A percentile compares a stretch with the other conserved stretches of the same genome.
phyloP scores from a whole-genome alignment of 2,329 filamentous ascomycete genomes.

The Pseudogymnoascus sp. region DNA sequence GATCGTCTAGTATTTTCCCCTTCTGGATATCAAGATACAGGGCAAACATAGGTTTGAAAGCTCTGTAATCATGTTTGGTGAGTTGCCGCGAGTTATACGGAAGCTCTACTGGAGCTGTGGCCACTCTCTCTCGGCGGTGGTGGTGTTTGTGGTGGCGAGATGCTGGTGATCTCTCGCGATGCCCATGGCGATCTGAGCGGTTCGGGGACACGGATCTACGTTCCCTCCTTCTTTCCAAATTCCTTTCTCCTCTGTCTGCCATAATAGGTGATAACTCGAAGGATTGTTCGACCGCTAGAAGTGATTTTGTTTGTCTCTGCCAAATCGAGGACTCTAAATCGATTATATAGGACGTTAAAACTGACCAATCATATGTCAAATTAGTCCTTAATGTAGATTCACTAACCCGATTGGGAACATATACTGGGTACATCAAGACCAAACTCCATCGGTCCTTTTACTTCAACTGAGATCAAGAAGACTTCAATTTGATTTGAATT shows the following conservation, averaged over 20 bases:
- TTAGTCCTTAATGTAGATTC: not conserved
- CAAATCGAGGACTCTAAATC: not conserved
- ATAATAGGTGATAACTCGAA: not conserved
- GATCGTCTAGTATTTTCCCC: conserved; percentile 54
- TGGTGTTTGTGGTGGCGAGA: conserved; percentile 29
- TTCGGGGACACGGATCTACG: not conserved
- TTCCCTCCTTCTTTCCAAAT: not conserved
- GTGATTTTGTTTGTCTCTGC: not conserved
- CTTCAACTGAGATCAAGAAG: not conserved
- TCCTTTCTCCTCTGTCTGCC: not conserved
- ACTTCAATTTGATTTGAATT: not conserved
- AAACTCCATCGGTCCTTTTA: not conserved
- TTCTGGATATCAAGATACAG: conserved; percentile 88
- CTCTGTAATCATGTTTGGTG: conserved; percentile 56
- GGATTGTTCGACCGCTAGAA: not conserved
- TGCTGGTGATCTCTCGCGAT: not conserved
- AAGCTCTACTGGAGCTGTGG: conserved; percentile 30
- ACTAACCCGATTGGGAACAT: not conserved
- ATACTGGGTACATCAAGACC: not conserved
- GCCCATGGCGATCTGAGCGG: conserved; percentile 2
- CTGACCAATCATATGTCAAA: not conserved
- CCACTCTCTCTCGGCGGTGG: conserved; percentile 22
- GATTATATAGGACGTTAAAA: not conserved
- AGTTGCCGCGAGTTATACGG: conserved; percentile 60
- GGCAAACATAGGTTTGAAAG: conserved; percentile 65